Conservation (phyloP, 2,329 filamentous ascomycete genomes). For the Grosmannia clavigera region DNA sequence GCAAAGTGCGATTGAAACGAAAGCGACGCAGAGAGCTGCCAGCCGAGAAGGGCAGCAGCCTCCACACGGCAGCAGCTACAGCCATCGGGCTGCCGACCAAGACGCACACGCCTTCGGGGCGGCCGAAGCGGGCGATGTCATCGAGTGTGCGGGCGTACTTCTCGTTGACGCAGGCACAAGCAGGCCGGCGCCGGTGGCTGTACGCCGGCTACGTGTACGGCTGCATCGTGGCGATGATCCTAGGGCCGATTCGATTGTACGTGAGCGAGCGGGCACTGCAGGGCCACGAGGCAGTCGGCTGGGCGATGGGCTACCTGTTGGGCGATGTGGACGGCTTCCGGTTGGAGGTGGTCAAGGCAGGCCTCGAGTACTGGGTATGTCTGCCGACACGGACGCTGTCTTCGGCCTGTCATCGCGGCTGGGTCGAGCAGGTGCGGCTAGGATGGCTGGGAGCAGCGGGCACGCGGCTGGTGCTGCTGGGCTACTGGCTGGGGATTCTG, state of each 20-base stretch:
- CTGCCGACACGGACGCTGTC: constrained; percentile 36
- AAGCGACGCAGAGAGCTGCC: not conserved
- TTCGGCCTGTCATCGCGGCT: constrained; percentile 36
- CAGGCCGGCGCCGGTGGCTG: constrained; percentile 62
- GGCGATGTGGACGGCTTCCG: constrained; percentile 65
- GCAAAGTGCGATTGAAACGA: not conserved
- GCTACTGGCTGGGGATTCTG: constrained; percentile 63
- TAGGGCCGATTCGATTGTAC: constrained; percentile 59
- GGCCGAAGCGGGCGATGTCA: constrained; percentile 53
- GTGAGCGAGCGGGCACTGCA: constrained; percentile 55
- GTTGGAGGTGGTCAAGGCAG: constrained; percentile 54
- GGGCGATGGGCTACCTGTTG: constrained; percentile 82
- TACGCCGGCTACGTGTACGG: constrained; percentile 73
- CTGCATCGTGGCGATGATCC: constrained; percentile 50
- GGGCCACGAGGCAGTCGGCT: constrained; percentile 73
- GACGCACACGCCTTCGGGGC: constrained; percentile 48
- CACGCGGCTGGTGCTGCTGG: constrained; percentile 62
- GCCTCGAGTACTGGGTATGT: constrained; percentile 63
- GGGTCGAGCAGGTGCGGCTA: constrained; percentile 54
- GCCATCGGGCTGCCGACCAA: not conserved
- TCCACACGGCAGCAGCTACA: not conserved
- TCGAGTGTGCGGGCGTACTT: constrained; percentile 60
- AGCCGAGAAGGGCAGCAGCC: not conserved
- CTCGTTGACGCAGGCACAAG: constrained; percentile 68
- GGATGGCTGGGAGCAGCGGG: constrained; percentile 61